Percentiles rank a stretch among this genome's conserved stretches.
phyloP scores from a whole-genome alignment of 805 yeast genomes.

The Kazachstania bromeliacearum region DNA sequence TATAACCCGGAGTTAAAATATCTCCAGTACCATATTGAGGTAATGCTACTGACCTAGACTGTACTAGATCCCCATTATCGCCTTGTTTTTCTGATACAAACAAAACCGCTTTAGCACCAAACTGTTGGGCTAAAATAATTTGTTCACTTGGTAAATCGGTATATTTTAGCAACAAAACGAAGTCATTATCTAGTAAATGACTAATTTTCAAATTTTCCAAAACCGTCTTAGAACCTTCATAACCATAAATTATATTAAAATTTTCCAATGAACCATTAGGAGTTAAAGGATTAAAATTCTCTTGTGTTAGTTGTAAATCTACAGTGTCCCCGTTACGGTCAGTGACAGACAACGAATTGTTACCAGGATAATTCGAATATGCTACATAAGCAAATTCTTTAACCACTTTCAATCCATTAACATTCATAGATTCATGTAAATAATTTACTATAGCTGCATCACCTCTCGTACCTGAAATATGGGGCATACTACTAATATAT shows the following conservation, averaged over 20 bases:
- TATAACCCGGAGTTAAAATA: slow-evolving; percentile 69
- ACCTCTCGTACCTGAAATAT: slow-evolving; percentile 80
- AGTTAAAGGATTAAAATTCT: slow-evolving; percentile 64
- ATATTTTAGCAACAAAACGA: slow-evolving; percentile 52
- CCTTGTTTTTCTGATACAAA: slow-evolving; percentile 45
- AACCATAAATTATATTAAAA: slow-evolving; percentile 51
- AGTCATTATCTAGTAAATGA: slow-evolving; percentile 35
- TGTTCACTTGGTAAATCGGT: slow-evolving; percentile 45
- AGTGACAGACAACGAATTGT: slow-evolving; percentile 1
- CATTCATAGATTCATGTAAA: slow-evolving; percentile 47
- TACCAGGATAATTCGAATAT: slow-evolving; percentile 49
- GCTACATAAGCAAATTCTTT: slow-evolving; percentile 37
- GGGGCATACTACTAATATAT: slow-evolving; percentile 74
- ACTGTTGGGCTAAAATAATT: slow-evolving; percentile 42
- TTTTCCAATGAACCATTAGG: slow-evolving; percentile 42
- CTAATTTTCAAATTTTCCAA: slow-evolving; percentile 33
- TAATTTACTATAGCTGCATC: slow-evolving; percentile 65
- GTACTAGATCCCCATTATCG: slow-evolving; percentile 26
- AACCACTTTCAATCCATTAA: slow-evolving; percentile 45
- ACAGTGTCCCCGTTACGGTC: neutral
- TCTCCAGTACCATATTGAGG: slow-evolving; percentile 66
- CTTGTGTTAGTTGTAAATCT: slow-evolving; percentile 21
- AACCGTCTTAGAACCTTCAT: slow-evolving; percentile 56
- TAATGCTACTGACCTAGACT: slow-evolving; percentile 42
- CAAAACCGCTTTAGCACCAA: slow-evolving; percentile 56